A percentile compares a stretch with the other conserved stretches of the same genome.
Conservation (phyloP, 2,329 filamentous ascomycete species). For the Aureobasidium melanogenum region DNA sequence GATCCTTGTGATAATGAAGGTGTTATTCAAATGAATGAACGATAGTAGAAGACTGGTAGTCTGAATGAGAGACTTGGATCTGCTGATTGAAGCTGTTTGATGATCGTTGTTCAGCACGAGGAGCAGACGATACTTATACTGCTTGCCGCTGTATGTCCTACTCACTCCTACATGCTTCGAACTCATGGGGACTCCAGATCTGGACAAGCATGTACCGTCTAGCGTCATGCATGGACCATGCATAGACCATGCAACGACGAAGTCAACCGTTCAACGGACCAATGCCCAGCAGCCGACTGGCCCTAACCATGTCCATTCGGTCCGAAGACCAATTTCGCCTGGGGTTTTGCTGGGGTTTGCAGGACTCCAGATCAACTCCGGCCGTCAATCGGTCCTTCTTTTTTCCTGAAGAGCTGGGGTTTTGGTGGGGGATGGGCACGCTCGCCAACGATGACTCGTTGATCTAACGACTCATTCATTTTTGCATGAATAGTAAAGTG, state of each 20-base stretch:
- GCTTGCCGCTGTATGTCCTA: background rate
- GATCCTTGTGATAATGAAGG: constrained; percentile 7
- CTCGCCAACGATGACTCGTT: constrained; percentile 1
- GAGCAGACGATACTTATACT: constrained; percentile 8
- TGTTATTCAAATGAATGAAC: constrained; percentile 5
- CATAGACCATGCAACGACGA: constrained; percentile 11
- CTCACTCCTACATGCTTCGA: background rate
- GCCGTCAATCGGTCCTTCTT: constrained; percentile 2
- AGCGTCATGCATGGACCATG: background rate
- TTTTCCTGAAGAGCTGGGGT: background rate
- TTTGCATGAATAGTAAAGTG: background rate
- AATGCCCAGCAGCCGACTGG: background rate
- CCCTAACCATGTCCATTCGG: background rate
- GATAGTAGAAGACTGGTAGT: constrained; percentile 4
- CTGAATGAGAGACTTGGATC: constrained; percentile 11
- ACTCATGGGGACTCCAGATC: constrained; percentile 12
- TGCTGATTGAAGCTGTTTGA: constrained; percentile 7
- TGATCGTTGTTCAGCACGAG: background rate
- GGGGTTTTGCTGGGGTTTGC: background rate
- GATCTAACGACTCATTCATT: constrained; percentile 5
- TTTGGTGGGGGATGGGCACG: background rate
- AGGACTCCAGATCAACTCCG: background rate
- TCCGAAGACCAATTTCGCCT: background rate
- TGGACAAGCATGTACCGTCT: constrained; percentile 8
- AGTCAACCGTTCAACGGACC: background rate